Percentiles rank a stretch among this genome's conserved stretches.
phyloP scores from a whole-genome alignment of 2,329 filamentous ascomycete genomes.

The Curvularia lunata region DNA sequence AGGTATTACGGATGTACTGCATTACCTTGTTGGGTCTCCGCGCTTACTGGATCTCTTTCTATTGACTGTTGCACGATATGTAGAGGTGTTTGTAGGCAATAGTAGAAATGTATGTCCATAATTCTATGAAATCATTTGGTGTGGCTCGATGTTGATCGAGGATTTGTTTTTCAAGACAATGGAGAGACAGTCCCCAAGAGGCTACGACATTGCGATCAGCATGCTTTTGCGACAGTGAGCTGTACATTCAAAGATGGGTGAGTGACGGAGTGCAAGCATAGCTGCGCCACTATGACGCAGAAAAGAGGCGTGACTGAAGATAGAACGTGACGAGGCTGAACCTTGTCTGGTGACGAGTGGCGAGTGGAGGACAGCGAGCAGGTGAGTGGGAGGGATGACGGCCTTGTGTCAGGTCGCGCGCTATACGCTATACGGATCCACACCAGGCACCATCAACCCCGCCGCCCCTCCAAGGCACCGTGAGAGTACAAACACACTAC shows the following conservation, averaged over 20 bases:
- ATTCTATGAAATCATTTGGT: neutral
- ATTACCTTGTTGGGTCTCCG: neutral
- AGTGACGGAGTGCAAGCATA: neutral
- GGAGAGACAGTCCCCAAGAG: neutral
- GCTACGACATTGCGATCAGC: neutral
- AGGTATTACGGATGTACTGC: neutral
- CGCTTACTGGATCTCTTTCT: neutral
- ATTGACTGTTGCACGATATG: neutral
- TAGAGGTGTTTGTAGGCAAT: neutral
- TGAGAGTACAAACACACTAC: conserved; percentile 5
- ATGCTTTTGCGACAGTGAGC: neutral
- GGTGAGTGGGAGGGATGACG: conserved; percentile 12
- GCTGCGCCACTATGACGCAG: neutral
- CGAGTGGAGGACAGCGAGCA: neutral
- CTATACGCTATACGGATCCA: conserved; percentile 1
- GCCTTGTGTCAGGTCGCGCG: conserved; percentile 10
- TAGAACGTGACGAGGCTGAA: neutral
- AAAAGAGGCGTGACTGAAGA: neutral
- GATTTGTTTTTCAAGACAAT: neutral
- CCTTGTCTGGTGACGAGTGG: conserved; percentile 6
- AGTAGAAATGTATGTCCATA: neutral
- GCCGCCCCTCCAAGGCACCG: conserved; percentile 2
- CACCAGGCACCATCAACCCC: conserved; percentile 14
- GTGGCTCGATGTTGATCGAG: neutral
- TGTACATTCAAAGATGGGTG: neutral